Conservation (phyloP, 2,329 filamentous ascomycete species). For the Leptographium procerum region DNA sequence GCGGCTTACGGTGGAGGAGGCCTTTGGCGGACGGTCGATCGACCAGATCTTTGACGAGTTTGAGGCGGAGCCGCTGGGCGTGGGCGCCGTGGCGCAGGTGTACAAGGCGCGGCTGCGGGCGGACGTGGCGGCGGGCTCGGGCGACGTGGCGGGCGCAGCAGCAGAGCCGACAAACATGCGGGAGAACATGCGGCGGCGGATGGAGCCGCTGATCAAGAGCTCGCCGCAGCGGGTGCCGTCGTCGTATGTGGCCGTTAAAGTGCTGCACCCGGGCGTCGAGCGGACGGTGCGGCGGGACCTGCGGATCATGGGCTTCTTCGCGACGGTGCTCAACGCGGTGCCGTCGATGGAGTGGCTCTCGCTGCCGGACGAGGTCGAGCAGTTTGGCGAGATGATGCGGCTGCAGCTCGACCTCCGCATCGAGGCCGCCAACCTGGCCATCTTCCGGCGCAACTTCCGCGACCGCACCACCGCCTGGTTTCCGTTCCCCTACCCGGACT, state of each 20-base stretch:
- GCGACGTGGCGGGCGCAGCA: slow-evolving; percentile 27
- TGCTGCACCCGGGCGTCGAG: slow-evolving; percentile 86
- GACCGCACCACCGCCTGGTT: slow-evolving; percentile 90
- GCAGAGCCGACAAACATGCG: slow-evolving; percentile 33
- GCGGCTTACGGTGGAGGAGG: slow-evolving; percentile 64
- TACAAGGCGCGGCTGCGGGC: slow-evolving; percentile 90
- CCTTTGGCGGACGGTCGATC: slow-evolving; percentile 70
- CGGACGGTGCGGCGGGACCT: slow-evolving; percentile 82
- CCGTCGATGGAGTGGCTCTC: slow-evolving; percentile 97
- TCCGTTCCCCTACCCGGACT: slow-evolving; percentile 84
- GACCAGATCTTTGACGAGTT: slow-evolving; percentile 96
- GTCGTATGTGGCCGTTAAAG: slow-evolving; percentile 88
- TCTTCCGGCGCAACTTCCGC: slow-evolving; percentile 85
- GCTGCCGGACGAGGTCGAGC: slow-evolving; percentile 81
- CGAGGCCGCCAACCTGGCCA: slow-evolving; percentile 78
- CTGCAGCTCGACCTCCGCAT: slow-evolving; percentile 93
- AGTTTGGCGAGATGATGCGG: slow-evolving; percentile 98
- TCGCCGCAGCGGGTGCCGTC: slow-evolving; percentile 78
- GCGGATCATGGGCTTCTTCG: slow-evolving; percentile 89
- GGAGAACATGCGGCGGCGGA: slow-evolving; percentile 64
- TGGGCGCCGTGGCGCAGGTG: slow-evolving; percentile 93
- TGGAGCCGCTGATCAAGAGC: slow-evolving; percentile 78
- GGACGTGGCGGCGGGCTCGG: slow-evolving; percentile 54
- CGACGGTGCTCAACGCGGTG: slow-evolving; percentile 68
- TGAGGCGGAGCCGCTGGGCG: slow-evolving; percentile 75